Evolutionary conservation across 202 grass and related monocot species (phyloP), one percentile per base, ranked within the genome.

Genomic region (Zoysia matrella): DNA sequence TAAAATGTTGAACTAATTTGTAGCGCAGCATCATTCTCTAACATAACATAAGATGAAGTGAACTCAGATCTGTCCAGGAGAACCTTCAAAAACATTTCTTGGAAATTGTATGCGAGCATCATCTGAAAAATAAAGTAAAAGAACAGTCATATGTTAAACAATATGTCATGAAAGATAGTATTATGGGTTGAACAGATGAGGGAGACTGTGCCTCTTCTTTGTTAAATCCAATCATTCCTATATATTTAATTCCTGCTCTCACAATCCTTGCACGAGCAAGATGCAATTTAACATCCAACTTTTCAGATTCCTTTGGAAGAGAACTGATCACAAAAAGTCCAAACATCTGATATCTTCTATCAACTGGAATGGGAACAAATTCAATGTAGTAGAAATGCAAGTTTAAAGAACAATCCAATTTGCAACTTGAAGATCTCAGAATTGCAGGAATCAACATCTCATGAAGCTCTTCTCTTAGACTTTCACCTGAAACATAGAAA

Each of bases 61-160:
- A 93, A 98, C 67, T 94, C 86, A 61, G 88, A 86, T 91, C 95
- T 84, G 76, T 98, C 90, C 42, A 98, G 60, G 65, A 98, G 88
- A 75, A 94, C 55, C 68, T 93, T 98, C 80, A 98, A 87, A 87
- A 73, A 98, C 90, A 94, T 93, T 88, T 94, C 95, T 88, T 98
- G 95, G 73, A 98, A 98, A 81, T 89, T 82, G 74, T 84, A 84
- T 75, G 90, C 92, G 8, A 94, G 85, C 60, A 86, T 85, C 64
- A 92, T 93, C 95, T 98, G 78, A 45, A 58, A 82, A 82, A 60
- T 73, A 51, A 84, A 61, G 18, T 61, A 36, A 52, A 81, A 80
- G 8, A 76, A 65, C 4, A 65, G 54, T 30, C 39, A 65, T 40
- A 65, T 58, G 41, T 90, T 69, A 86, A 45, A 71, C 9, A 67